These are phyloP conservation scores for Nicotiana obtusifolia DNA, from an alignment of 257 asterid species.

Conservation along the genomic window DNA sequence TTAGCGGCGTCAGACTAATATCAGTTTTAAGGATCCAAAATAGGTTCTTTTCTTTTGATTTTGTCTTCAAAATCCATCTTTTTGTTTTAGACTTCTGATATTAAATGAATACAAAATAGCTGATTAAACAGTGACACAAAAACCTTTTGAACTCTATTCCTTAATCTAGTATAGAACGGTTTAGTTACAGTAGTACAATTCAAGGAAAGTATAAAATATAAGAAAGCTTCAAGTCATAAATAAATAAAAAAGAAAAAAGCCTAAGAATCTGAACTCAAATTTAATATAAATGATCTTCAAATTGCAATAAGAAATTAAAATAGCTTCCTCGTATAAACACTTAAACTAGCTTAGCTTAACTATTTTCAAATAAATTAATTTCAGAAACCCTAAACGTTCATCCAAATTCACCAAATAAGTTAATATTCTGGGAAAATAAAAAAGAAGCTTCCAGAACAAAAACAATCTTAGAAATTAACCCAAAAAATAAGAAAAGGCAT, in stretches of 20 bases:
- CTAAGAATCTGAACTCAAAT: no score
- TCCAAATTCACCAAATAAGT: background rate
- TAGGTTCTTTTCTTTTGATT: background rate
- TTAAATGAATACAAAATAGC: background rate
- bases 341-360: background rate
- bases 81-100: background rate
- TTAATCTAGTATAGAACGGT: background rate
- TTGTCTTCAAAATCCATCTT: background rate
- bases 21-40: background rate
- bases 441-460: background rate
- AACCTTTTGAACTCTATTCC: background rate
- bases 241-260: background rate
- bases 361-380: background rate
- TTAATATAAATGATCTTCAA: no score
- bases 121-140: background rate
- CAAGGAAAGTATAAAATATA: background rate
- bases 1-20: background rate
- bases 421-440: background rate
- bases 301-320: no score
- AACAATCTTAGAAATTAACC: background rate
- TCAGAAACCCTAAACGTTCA: conserved; percentile 10
- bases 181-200: background rate
- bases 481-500: background rate
- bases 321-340: no score
- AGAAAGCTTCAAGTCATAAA: background rate